Evolutionary conservation across 495 filamentous ascomycete genomes (phyloP), one percentile per base, ranked within the genome.

Genomic region (Aspergillus egyptiacus): DNA sequence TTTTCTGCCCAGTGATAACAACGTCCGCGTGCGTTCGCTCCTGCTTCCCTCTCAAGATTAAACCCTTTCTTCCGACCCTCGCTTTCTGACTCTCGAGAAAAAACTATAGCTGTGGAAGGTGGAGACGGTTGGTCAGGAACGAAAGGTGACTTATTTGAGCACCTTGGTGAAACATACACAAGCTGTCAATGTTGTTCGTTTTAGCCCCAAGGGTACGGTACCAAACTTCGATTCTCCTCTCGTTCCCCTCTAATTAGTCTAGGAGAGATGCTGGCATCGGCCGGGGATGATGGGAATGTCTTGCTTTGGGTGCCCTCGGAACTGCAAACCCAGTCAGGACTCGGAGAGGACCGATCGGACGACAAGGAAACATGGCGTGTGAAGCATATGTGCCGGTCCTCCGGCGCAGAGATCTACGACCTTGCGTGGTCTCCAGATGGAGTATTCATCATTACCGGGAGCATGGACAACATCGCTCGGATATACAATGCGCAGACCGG

Each of bases 371-470:
- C 85, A 49, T 99, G 93, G 93, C 78, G 93, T 37, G 82, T 91
- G 39, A 98, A 93, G 69, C 88, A 95, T 60, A 97, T 97, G 93
- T 96, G 87, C 64, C 82, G 94, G 36, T 94, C 89, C 13, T 82
- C 83, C 20, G 91, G 89, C 0, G 85, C 87, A 0, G 93, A 97
- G 64, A 97, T 99, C 55, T 99, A 97, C 63, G 93, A 99, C 62
- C 71, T 99, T 49, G 93, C 93, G 32, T 99, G 93, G 93, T 96
- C 93, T 18, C 93, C 93, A 8, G 93, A 99, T 71, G 91, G 87
- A 18, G 76, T 86, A 23, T 96, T 91, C 70, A 95, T 97, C 71
- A 96, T 99, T 53, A 96, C 91, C 15, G 93, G 93, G 5, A 97
- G 94, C 66, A 97, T 96, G 91, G 93, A 99, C 68, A 99, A 99